A percentile compares a stretch with the other conserved stretches of the same genome.
Evolutionary conservation across 2,329 filamentous ascomycete genomes (phyloP).

Genomic region (Hymenoscyphus scutula): DNA sequence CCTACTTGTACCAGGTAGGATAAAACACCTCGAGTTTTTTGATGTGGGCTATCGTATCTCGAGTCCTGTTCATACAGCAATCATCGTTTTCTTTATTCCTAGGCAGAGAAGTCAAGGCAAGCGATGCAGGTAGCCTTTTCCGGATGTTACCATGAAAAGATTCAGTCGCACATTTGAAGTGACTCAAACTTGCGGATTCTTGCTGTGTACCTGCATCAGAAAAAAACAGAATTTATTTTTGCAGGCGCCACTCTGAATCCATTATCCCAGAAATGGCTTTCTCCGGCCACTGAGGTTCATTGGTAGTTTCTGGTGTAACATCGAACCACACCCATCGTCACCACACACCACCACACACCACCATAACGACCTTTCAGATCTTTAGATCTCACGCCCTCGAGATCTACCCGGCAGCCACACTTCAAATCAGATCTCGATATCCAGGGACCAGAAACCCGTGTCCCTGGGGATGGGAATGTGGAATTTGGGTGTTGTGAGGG

Average conservation of each 20-base stretch:
- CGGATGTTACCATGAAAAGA: background rate
- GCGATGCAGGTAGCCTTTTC: background rate
- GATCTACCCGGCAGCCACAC: background rate
- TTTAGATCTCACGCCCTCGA: background rate
- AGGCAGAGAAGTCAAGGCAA: background rate
- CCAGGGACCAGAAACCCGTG: background rate
- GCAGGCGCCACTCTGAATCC: too few species aligned
- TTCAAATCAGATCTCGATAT: constrained; percentile 5
- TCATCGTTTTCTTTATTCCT: background rate
- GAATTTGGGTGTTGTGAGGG: background rate
- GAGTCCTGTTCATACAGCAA: background rate
- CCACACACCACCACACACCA: background rate
- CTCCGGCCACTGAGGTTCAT: background rate
- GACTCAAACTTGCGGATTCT: background rate
- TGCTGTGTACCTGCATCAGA: background rate
- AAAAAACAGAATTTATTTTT: background rate
- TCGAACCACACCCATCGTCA: background rate
- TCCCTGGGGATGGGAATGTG: constrained; percentile 14
- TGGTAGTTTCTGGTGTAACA: background rate
- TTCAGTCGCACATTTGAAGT: background rate
- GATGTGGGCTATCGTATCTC: too few species aligned
- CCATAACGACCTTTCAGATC: background rate
- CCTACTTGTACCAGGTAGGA: too few species aligned
- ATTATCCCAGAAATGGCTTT: background rate
- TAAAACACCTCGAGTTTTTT: too few species aligned